Base-by-base conservation (phyloP, 179 eudicot species). In the Silene coronaria region DNA sequence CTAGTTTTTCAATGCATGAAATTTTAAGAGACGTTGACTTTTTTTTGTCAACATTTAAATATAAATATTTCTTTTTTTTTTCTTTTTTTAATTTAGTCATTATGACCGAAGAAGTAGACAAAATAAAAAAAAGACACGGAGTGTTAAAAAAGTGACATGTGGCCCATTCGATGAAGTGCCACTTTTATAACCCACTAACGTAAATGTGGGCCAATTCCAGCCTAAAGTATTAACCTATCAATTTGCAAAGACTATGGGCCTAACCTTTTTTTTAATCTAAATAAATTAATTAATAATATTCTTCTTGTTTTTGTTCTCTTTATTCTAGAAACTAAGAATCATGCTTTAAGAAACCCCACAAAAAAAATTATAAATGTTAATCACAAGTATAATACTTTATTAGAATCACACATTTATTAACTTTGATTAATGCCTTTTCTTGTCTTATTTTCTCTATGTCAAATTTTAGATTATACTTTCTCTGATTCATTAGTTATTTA, bases 131-230 rank as follows among this genome's bases (percentile, higher is more conserved):
- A 16, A 0, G 3, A 73, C 72, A 77, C 80, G 34, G 70, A 70
- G 76, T 74, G 45, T n/a, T 21, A 42, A 26, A 30, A 30, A 51
- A 19, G 58, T 71, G 81, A 45, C 84, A 70, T 38, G 76, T 81
- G 84, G 76, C 84, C 84, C 84, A 74, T 75, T 78, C 63, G 21
- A 28, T 16, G 75, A 81, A 65, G 70, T 71, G 68, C 34, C 81
- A 74, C 79, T 77, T 26, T 71, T 78, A 0, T 55, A 74, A 64
- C 76, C 79, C 84, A 81, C 81, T 81, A 78, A 74, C 70, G 45
- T 65, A n/a, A 53, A 70, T 7, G 78, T 78, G 81, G 81, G 78
- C 84, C 84, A 61, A 74, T 61, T 65, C 81, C 81, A 78, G 71
- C 78, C 60, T 19, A 74, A 68, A 70, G 78, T 72, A 45, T 62